phyloP scores from a whole-genome alignment of 345 rosid species.

The Stellera chamaejasme region DNA sequence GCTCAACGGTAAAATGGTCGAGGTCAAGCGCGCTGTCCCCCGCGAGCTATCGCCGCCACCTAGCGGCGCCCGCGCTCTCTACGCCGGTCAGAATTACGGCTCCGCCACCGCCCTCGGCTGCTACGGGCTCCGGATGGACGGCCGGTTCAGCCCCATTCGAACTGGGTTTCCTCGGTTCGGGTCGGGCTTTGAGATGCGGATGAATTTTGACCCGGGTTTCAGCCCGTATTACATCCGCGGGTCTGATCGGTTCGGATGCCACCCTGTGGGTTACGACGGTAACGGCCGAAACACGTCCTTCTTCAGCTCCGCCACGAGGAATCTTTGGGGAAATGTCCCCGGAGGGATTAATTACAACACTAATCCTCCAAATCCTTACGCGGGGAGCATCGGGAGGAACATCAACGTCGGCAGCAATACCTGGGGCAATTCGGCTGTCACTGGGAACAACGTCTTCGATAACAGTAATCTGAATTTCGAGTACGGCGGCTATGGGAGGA shows the following conservation, averaged over 20 bases:
- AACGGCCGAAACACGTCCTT: constrained; percentile 61
- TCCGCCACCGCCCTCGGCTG: constrained; percentile 43
- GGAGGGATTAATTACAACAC: constrained; percentile 43
- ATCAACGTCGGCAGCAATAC: neutral
- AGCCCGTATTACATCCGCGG: constrained; percentile 54
- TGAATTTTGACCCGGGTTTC: constrained; percentile 57
- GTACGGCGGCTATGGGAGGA: constrained; percentile 56
- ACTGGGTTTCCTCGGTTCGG: constrained; percentile 57
- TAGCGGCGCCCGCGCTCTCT: no score
- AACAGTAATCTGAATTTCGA: constrained; percentile 35
- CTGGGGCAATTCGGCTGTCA: no score
- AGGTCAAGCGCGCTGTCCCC: constrained; percentile 26
- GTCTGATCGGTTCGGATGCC: constrained; percentile 34
- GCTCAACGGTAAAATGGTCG: constrained; percentile 74
- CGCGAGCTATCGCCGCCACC: no score
- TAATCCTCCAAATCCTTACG: constrained; percentile 29
- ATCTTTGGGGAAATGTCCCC: constrained; percentile 48
- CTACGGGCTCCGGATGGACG: constrained; percentile 60
- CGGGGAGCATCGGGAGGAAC: constrained; percentile 39
- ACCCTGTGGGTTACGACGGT: constrained; percentile 49
- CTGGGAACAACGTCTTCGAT: constrained; percentile 7
- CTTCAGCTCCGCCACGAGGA: constrained; percentile 56
- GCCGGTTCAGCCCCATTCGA: constrained; percentile 54
- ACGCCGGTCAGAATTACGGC: no score
- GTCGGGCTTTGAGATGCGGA: constrained; percentile 48